These are phyloP conservation scores for Pichia sp. DNA, from an alignment of 1,139 yeast species.

Conservation along the genomic window DNA sequence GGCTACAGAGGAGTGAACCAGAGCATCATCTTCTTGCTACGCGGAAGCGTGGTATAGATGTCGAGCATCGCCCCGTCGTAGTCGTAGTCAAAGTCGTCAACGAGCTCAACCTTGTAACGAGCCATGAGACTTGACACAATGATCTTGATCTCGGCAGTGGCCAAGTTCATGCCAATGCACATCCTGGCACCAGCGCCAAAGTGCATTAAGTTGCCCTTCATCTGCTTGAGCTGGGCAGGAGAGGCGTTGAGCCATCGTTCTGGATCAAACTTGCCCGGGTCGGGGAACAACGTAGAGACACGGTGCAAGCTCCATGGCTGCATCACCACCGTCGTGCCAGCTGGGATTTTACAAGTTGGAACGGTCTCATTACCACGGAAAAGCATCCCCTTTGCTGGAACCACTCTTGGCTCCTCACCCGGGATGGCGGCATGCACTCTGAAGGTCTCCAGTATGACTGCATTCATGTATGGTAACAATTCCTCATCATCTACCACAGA, in stretches of 20 bases:
- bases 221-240: constrained; percentile 38
- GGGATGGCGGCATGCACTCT: constrained; percentile 70
- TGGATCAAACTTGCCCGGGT: constrained; percentile 51
- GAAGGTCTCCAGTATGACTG: constrained; percentile 53
- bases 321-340: constrained; percentile 54
- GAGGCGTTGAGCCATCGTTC: constrained; percentile 54
- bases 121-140: constrained; percentile 52
- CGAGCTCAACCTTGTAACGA: constrained; percentile 37
- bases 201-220: constrained; percentile 57
- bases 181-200: constrained; percentile 73
- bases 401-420: constrained; percentile 65
- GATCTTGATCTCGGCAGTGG: constrained; percentile 61
- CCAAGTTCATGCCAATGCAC: constrained; percentile 72
- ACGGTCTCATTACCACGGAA: constrained; percentile 29
- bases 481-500: constrained; percentile 37
- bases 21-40: constrained; percentile 28
- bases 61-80: constrained; percentile 33
- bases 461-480: constrained; percentile 50
- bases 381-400: constrained; percentile 33
- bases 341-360: constrained; percentile 39
- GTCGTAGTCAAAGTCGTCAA: constrained; percentile 30
- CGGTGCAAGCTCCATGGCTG: constrained; percentile 68
- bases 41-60: constrained; percentile 37
- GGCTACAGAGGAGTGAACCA: constrained; percentile 2
- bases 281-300: constrained; percentile 43